These are phyloP conservation scores for Spatholobus suberectus DNA, from an alignment of 306 rosid genomes.

Conservation along the genomic window DNA sequence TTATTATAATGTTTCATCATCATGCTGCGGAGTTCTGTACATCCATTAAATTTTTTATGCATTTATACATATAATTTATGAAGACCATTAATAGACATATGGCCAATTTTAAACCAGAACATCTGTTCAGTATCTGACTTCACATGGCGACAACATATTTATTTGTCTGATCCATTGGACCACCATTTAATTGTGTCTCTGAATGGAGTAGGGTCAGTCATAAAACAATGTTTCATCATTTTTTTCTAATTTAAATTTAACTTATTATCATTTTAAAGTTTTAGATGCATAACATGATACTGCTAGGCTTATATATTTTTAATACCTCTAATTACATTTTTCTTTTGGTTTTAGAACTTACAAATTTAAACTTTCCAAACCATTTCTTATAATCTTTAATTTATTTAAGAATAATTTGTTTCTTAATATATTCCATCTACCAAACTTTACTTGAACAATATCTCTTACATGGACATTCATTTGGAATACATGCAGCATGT, in stretches of 20 bases:
- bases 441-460: background rate
- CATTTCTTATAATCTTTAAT: background rate
- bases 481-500: background rate
- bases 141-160: slow-evolving; percentile 20
- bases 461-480: background rate
- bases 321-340: background rate
- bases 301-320: background rate
- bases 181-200: background rate
- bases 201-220: slow-evolving; percentile 3
- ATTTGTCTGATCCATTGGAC: slow-evolving; percentile 6
- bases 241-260: background rate
- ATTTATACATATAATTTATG: background rate
- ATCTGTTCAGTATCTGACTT: slow-evolving; percentile 14
- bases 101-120: background rate
- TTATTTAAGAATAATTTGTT: background rate
- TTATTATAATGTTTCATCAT: background rate
- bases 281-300: background rate
- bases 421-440: background rate
- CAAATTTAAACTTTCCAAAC: background rate
- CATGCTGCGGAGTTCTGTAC: background rate
- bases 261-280: background rate
- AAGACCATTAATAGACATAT: background rate
- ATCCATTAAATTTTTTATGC: background rate
- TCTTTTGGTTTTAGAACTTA: background rate
- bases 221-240: background rate